Evolutionary conservation across 1,284 basidiomycete species (phyloP).

Genomic region (Cryptococcus deneoformans): DNA sequence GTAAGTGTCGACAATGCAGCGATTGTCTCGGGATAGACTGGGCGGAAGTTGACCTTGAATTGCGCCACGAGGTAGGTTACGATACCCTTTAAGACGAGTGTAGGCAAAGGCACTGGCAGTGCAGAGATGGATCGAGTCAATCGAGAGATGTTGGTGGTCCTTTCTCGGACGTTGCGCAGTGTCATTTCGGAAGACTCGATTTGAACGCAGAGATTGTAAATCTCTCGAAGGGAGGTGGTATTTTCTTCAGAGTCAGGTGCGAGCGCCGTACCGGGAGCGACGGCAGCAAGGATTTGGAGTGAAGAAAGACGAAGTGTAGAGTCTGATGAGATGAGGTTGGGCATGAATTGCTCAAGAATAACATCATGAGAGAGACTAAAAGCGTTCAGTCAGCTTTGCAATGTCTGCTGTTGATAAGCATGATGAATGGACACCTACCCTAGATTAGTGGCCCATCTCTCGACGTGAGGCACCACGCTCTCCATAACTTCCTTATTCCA

Average conservation of each 20-base stretch:
- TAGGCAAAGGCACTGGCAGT: conserved; percentile 8
- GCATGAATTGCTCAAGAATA: conserved; percentile 22
- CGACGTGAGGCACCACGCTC: conserved; percentile 55
- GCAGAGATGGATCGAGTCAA: conserved; percentile 32
- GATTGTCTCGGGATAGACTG: conserved; percentile 79
- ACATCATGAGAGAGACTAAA: conserved; percentile 6
- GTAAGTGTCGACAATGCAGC: conserved; percentile 60
- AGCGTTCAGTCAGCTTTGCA: background rate
- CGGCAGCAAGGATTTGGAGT: conserved; percentile 42
- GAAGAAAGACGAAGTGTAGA: conserved; percentile 45
- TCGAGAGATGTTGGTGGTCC: conserved; percentile 63
- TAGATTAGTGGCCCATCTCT: conserved; percentile 37
- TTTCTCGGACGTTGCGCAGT: conserved; percentile 74
- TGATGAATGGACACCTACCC: conserved; percentile 13
- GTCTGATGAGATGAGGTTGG: conserved; percentile 53
- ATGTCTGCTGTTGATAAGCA: background rate
- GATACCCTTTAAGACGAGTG: conserved; percentile 55
- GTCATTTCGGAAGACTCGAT: conserved; percentile 73
- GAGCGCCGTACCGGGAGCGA: conserved; percentile 14
- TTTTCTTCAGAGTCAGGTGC: background rate
- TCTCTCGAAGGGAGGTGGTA: conserved; percentile 32
- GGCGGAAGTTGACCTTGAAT: conserved; percentile 85
- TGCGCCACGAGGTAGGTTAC: conserved; percentile 54
- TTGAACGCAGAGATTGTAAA: conserved; percentile 63
- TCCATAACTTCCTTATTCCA: conserved; percentile 57